These are phyloP conservation scores for Pyrenophora teres DNA, from an alignment of 2,329 filamentous ascomycete genomes.

Conservation along the genomic window DNA sequence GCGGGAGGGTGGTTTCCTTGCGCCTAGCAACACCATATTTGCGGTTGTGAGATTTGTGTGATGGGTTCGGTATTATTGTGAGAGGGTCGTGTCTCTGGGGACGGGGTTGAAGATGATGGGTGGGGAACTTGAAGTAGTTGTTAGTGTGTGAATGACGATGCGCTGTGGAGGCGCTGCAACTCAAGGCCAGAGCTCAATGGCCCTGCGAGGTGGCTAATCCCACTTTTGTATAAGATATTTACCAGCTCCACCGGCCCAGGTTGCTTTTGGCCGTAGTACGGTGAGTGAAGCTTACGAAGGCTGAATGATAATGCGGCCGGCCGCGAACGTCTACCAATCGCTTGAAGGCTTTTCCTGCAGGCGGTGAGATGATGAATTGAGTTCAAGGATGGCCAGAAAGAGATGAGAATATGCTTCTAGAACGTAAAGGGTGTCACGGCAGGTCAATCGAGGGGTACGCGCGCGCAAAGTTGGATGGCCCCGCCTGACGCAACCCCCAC, in stretches of 20 bases:
- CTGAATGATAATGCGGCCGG: slow-evolving; percentile 20
- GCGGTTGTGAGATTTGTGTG: slow-evolving; percentile 18
- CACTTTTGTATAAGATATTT: slow-evolving; percentile 12
- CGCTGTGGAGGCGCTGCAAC: slow-evolving; percentile 6
- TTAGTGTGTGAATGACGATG: slow-evolving; percentile 7
- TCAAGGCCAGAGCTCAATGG: slow-evolving; percentile 4
- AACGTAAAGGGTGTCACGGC: neutral
- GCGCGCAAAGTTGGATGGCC: too few species aligned
- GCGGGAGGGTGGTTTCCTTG: slow-evolving; percentile 68
- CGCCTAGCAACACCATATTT: slow-evolving; percentile 69
- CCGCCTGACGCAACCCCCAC: too few species aligned
- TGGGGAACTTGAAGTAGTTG: slow-evolving; percentile 10
- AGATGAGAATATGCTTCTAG: neutral
- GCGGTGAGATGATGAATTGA: neutral
- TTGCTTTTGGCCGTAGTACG: slow-evolving; percentile 22
- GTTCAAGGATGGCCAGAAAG: too few species aligned
- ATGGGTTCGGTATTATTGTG: slow-evolving; percentile 1
- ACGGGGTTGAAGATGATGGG: slow-evolving; percentile 6
- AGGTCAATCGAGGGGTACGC: too few species aligned
- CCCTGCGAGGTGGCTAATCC: slow-evolving; percentile 13
- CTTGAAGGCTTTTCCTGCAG: slow-evolving; percentile 13
- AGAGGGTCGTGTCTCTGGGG: neutral
- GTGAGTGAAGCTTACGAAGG: slow-evolving; percentile 21
- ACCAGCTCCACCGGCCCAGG: slow-evolving; percentile 19
- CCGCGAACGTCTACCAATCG: slow-evolving; percentile 15